Conservation (phyloP, 441 rosid species). For the Populus hybrid region DNA sequence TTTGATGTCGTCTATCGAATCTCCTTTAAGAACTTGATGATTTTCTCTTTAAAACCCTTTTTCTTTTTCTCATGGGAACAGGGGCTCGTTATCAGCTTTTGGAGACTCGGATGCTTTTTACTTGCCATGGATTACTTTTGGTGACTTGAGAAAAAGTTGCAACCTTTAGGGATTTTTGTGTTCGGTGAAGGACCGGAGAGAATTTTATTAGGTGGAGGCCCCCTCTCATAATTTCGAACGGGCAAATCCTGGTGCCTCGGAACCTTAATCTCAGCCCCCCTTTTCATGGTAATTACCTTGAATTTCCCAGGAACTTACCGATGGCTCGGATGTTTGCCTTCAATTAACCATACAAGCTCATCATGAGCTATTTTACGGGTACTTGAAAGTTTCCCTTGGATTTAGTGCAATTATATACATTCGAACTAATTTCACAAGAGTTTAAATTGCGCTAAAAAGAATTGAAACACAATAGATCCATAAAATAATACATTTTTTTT, state of each 20-base stretch:
- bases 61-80: conserved; percentile 29
- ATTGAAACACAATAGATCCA: too few relatives aligned
- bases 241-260: conserved; percentile 17
- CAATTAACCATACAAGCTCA: not conserved
- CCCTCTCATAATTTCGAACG: conserved; percentile 23
- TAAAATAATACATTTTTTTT: too few relatives aligned
- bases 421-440: too few relatives aligned
- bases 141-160: conserved; percentile 20
- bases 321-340: not conserved
- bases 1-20: conserved; percentile 44
- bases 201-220: conserved; percentile 20
- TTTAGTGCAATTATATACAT: too few relatives aligned
- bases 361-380: not conserved
- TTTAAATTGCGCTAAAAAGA: too few relatives aligned
- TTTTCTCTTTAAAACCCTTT: not conserved
- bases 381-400: not conserved
- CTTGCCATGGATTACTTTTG: conserved; percentile 16
- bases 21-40: not conserved
- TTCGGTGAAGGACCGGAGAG: conserved; percentile 10
- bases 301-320: conserved; percentile 11
- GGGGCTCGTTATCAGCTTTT: conserved; percentile 31
- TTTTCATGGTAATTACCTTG: not conserved
- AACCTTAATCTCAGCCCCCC: conserved; percentile 14
- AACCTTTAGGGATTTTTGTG: conserved; percentile 16
- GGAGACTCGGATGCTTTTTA: conserved; percentile 24